phyloP scores from a whole-genome alignment of 2,329 filamentous ascomycete genomes.

The Neopestalotiopsis rosae region DNA sequence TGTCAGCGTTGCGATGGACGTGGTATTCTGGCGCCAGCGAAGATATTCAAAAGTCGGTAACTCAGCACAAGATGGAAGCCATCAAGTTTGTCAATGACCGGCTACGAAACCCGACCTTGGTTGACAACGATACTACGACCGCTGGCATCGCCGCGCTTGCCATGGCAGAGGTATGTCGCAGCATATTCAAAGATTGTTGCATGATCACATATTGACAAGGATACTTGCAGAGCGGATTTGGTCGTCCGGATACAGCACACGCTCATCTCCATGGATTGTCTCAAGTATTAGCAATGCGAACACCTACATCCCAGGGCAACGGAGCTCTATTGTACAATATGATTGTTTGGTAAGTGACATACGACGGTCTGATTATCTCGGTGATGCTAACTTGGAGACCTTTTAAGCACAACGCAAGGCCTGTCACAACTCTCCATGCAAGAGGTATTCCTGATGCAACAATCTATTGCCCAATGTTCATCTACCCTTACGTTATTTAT shows the following conservation, averaged over 20 bases:
- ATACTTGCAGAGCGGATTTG: slow-evolving; percentile 26
- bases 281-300: slow-evolving; percentile 26
- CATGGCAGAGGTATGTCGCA: slow-evolving; percentile 27
- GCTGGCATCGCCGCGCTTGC: slow-evolving; percentile 29
- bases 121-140: slow-evolving; percentile 27
- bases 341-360: slow-evolving; percentile 25
- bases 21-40: slow-evolving; percentile 32
- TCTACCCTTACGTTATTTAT: slow-evolving; percentile 6
- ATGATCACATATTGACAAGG: slow-evolving; percentile 17
- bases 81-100: slow-evolving; percentile 32
- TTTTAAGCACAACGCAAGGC: slow-evolving; percentile 26
- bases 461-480: slow-evolving; percentile 20
- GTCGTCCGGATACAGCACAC: slow-evolving; percentile 28
- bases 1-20: slow-evolving; percentile 30
- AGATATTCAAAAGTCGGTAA: slow-evolving; percentile 28
- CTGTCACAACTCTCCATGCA: slow-evolving; percentile 26
- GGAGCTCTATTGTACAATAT: slow-evolving; percentile 28
- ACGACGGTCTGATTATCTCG: not conserved
- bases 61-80: slow-evolving; percentile 30
- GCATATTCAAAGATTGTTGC: not conserved
- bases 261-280: slow-evolving; percentile 29
- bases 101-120: slow-evolving; percentile 25
- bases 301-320: slow-evolving; percentile 24
- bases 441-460: slow-evolving; percentile 24
- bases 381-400: not conserved